phyloP scores from a whole-genome alignment of 2,329 filamentous ascomycete genomes.

The Metarhizium rileyi region DNA sequence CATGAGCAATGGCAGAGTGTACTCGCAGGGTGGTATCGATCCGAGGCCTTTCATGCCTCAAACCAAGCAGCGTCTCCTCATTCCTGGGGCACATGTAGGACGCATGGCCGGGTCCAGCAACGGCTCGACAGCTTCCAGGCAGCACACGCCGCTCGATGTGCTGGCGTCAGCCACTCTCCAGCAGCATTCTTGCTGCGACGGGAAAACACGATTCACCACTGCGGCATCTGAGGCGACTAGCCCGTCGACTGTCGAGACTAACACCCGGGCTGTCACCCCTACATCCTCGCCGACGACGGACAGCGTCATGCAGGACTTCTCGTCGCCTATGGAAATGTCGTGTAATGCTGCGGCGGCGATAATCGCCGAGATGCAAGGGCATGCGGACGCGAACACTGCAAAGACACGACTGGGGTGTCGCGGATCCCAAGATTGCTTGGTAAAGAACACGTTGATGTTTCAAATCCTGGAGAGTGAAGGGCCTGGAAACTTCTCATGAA shows the following conservation, averaged over 20 bases:
- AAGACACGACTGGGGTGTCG: slow-evolving; percentile 21
- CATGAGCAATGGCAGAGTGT: too few relatives aligned
- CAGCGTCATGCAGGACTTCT: slow-evolving; percentile 5
- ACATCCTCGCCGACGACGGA: slow-evolving; percentile 10
- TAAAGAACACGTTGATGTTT: slow-evolving; percentile 25
- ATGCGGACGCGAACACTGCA: slow-evolving; percentile 17
- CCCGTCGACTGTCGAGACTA: slow-evolving; percentile 12
- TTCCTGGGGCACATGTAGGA: neutral
- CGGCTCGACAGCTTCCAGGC: neutral
- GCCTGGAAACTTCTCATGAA: neutral
- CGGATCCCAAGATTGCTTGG: slow-evolving; percentile 18
- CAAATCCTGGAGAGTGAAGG: slow-evolving; percentile 20
- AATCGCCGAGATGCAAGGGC: slow-evolving; percentile 30
- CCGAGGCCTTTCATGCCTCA: neutral
- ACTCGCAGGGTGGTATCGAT: neutral
- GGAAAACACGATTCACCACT: slow-evolving; percentile 13
- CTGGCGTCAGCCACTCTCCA: slow-evolving; percentile 27
- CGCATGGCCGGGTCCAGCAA: neutral
- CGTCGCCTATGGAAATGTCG: slow-evolving; percentile 24
- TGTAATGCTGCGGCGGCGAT: slow-evolving; percentile 26
- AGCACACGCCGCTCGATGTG: slow-evolving; percentile 21
- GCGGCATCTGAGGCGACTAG: slow-evolving; percentile 15
- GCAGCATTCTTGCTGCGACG: slow-evolving; percentile 15
- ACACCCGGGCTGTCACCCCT: slow-evolving; percentile 13
- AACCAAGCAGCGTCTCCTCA: neutral